phyloP scores from a whole-genome alignment of 345 rosid genomes.

The Cardamine resedifolia region DNA sequence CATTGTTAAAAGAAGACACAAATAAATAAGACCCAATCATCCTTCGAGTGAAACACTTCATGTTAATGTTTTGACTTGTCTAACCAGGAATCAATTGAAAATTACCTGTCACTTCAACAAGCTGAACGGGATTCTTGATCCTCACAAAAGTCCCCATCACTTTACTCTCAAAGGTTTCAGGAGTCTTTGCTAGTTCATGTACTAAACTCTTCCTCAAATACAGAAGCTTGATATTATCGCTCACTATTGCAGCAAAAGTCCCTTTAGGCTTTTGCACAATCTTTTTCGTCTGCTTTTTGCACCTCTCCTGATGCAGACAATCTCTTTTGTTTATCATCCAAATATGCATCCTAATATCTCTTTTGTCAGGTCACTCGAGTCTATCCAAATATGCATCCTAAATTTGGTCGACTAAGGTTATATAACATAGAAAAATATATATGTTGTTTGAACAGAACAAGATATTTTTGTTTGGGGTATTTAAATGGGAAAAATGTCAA shows the following conservation, averaged over 20 bases:
- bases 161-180: constrained; percentile 53
- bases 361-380: too few species aligned
- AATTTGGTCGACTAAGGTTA: too few species aligned
- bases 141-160: constrained; percentile 65
- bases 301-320: constrained; percentile 27
- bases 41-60: not conserved
- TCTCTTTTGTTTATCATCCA: constrained; percentile 45
- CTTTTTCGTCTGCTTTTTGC: constrained; percentile 24
- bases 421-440: too few species aligned
- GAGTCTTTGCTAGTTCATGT: constrained; percentile 50
- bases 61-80: not conserved
- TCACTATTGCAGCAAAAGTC: constrained; percentile 58
- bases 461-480: too few species aligned
- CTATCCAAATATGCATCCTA: too few species aligned
- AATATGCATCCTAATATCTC: too few species aligned
- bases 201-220: constrained; percentile 71
- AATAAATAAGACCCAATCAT: not conserved
- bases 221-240: constrained; percentile 61
- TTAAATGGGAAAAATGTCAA: too few species aligned
- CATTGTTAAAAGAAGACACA: not conserved
- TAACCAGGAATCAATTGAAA: not conserved
- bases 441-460: too few species aligned
- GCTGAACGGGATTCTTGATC: constrained; percentile 61
- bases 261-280: constrained; percentile 42
- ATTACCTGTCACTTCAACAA: constrained; percentile 68